Conservation (phyloP, 164 flowering plant genomes). For the Piper betle region DNA sequence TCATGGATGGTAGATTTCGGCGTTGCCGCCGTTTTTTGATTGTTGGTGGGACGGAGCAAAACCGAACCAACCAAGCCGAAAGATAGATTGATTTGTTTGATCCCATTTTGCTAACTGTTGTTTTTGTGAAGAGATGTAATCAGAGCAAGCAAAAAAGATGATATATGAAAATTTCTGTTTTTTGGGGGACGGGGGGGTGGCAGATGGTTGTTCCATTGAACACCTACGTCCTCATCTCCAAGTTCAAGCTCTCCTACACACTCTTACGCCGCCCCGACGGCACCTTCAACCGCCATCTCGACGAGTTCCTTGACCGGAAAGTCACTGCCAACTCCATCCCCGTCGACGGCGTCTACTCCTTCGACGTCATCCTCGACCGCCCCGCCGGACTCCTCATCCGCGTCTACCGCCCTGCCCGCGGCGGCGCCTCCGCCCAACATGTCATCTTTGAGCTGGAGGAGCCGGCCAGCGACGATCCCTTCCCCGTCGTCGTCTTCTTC, state of each 20-base stretch:
- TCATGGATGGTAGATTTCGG: no score
- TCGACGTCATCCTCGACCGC: constrained; percentile 55
- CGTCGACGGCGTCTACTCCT: constrained; percentile 66
- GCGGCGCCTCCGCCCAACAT: constrained; percentile 9
- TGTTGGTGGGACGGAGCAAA: no score
- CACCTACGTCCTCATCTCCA: constrained; percentile 76
- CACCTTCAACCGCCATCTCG: constrained; percentile 77
- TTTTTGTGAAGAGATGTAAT: no score
- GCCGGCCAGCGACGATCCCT: constrained; percentile 28
- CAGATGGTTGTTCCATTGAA: constrained; percentile 81
- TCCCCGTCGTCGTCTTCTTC: constrained; percentile 68
- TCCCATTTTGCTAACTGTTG: no score
- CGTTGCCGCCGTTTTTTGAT: no score
- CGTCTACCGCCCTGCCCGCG: constrained; percentile 36
- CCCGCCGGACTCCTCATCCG: constrained; percentile 36
- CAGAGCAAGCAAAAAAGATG: no score
- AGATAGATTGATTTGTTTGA: no score
- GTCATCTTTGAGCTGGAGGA: constrained; percentile 32
- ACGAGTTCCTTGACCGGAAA: constrained; percentile 79
- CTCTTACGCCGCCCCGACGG: constrained; percentile 92
- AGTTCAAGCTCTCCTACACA: constrained; percentile 78
- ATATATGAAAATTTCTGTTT: neutral
- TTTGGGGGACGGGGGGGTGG: neutral
- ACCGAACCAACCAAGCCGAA: no score
- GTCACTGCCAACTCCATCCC: constrained; percentile 56